These are phyloP conservation scores for Onygenales sp. DNA, from an alignment of 2,329 filamentous ascomycete genomes.

Conservation along the genomic window DNA sequence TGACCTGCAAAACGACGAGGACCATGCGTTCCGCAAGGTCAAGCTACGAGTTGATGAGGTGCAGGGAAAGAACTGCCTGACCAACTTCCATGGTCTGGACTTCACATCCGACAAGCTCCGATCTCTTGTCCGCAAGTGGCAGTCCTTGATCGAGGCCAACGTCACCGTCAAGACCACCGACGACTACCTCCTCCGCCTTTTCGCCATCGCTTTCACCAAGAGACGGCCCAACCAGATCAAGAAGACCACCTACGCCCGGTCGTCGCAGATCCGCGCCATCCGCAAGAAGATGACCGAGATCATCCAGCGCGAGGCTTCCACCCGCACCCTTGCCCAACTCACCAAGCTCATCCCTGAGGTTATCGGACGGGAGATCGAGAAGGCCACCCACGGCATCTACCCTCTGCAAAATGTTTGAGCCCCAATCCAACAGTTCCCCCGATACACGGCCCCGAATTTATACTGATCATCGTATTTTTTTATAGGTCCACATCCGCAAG, in stretches of 20 bases:
- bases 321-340: conserved; percentile 90
- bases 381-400: conserved; percentile 98
- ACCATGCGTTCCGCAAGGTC: conserved; percentile 99
- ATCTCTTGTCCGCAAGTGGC: conserved; percentile 99
- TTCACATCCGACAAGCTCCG: conserved; percentile 99
- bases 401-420: conserved; percentile 88
- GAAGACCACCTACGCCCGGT: conserved; percentile 98
- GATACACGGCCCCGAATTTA: not conserved
- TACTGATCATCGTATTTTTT: not conserved
- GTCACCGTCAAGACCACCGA: conserved; percentile 99
- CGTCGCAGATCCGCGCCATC: conserved; percentile 95
- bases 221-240: conserved; percentile 98
- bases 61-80: conserved; percentile 99
- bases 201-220: conserved; percentile 99
- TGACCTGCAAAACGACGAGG: conserved; percentile 99
- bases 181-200: conserved; percentile 97
- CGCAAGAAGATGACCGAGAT: conserved; percentile 99
- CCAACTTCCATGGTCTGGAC: conserved; percentile 99
- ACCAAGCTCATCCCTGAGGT: conserved; percentile 99
- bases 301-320: conserved; percentile 89
- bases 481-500: conserved; percentile 97
- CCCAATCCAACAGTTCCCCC: too few species aligned
- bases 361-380: conserved; percentile 99
- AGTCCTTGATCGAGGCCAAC: conserved; percentile 98
- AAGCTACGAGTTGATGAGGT: conserved; percentile 98